Percentiles rank a stretch among this genome's conserved stretches.
phyloP scores from a whole-genome alignment of 306 rosid genomes.

The Mucuna pruriens region DNA sequence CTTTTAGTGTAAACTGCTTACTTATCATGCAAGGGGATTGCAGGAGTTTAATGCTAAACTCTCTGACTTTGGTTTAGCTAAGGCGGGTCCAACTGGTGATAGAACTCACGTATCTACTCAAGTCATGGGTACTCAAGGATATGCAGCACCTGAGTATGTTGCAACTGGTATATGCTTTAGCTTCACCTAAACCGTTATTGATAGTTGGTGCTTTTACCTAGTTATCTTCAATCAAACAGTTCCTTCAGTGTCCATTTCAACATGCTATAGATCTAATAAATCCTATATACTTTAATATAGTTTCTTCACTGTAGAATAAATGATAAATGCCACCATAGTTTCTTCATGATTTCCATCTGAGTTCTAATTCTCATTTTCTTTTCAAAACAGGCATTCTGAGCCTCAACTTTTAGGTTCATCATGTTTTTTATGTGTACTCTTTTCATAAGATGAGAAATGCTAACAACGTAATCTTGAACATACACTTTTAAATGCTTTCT shows the following conservation, averaged over 20 bases:
- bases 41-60: constrained; percentile 91
- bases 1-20: constrained; percentile 9
- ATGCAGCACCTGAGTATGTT: constrained; percentile 97
- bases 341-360: not conserved
- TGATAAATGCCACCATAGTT: not conserved
- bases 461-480: not conserved
- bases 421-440: not conserved
- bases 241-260: not conserved
- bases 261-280: not conserved
- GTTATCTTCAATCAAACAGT: not conserved
- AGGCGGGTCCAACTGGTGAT: constrained; percentile 97
- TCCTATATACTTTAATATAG: constrained; percentile 16
- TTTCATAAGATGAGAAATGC: not conserved
- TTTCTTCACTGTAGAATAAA: not conserved
- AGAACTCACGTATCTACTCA: constrained; percentile 95
- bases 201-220: constrained; percentile 40
- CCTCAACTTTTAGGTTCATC: not conserved
- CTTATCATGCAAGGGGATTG: constrained; percentile 29
- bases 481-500: not conserved
- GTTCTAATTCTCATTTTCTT: not conserved
- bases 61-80: constrained; percentile 97
- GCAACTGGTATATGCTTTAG: constrained; percentile 78
- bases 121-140: constrained; percentile 95
- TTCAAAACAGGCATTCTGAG: not conserved
- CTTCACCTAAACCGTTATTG: constrained; percentile 40